Evolutionary conservation across 306 rosid genomes (phyloP), one percentile per base, ranked within the genome.

Genomic region (Glycyrrhiza uralensis): DNA sequence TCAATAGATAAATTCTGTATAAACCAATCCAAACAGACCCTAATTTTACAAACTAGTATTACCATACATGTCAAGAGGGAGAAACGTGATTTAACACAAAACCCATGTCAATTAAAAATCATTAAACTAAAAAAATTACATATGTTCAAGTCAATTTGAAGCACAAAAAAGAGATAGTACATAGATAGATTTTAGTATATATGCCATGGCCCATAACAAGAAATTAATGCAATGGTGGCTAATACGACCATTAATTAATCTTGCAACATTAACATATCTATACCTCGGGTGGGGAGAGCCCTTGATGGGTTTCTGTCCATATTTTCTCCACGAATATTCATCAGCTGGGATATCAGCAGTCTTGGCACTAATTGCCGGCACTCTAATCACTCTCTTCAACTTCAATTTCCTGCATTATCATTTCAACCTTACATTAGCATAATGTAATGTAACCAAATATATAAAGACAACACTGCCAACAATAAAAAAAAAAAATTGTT

Each of bases 211-310:
- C 41, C 12, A 35, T 8, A 35, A 35, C 41, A 35, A 35, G 36
- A 32, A 35, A 35, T 9, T 6, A 6, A 35, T 5, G 8, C 41
- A 35, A 35, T 33, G 38, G 9, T 33, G 7, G 2, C 38, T 33
- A 33, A 33, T n/a, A 33, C 38, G 6, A 33, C n/a, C n/a, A 33
- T 33, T 9, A 20, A 12, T 11, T 4, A 5, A 52, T 28, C 11
- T 7, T 19, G 68, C 49, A 62, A 22, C 2, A 61, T 18, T 18
- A 6, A 38, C 19, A 39, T 12, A 54, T n/a, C n/a, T 17, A 26
- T 45, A 92, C 97, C 97, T 90, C 8, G 97, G 97, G 70, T 89
- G 86, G 15, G 97, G 97, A 33, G 97, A 92, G 6, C 97, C 93
- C 76, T 92, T 92, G 56, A 92, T 92, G n/a, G 97, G 97, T 73